Conservation (phyloP, 192 early-diverging fungal genomes). For the Chytriomyces sp. region DNA sequence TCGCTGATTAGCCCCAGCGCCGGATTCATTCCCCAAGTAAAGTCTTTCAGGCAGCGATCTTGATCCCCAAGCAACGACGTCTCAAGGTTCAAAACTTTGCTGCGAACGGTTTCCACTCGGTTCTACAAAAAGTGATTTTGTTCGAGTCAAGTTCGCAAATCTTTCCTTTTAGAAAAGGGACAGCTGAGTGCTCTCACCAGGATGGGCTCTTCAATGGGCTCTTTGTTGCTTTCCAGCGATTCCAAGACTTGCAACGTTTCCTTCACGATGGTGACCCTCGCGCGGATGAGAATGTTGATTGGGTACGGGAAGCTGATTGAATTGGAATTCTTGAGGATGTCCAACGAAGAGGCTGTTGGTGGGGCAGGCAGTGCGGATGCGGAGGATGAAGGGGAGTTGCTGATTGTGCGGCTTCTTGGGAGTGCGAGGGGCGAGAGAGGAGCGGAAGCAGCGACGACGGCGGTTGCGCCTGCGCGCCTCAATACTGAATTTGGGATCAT, state of each 20-base stretch:
- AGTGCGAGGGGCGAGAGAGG: background rate
- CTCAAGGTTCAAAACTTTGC: constrained; percentile 1
- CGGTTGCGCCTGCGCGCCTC: background rate
- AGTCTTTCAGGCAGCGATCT: constrained; percentile 7
- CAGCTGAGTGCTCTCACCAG: background rate
- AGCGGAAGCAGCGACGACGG: background rate
- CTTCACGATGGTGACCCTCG: background rate
- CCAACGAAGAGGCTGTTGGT: background rate
- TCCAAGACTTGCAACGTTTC: background rate
- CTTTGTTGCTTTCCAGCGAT: background rate
- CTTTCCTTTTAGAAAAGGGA: background rate
- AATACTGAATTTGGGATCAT: background rate
- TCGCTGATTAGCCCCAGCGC: constrained; percentile 19
- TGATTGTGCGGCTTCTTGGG: background rate
- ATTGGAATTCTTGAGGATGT: background rate
- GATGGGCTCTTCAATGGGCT: constrained; percentile 3
- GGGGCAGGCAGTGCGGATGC: background rate
- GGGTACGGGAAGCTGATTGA: constrained; percentile 2
- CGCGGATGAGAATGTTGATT: constrained; percentile 8
- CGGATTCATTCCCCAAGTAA: constrained; percentile 33
- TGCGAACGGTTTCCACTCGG: constrained; percentile 4
- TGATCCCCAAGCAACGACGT: background rate
- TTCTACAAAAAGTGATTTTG: background rate
- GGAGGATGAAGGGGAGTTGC: background rate
- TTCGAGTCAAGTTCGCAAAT: background rate